Evolutionary conservation across 306 rosid species (phyloP).

Genomic region (Biancaea sappan): DNA sequence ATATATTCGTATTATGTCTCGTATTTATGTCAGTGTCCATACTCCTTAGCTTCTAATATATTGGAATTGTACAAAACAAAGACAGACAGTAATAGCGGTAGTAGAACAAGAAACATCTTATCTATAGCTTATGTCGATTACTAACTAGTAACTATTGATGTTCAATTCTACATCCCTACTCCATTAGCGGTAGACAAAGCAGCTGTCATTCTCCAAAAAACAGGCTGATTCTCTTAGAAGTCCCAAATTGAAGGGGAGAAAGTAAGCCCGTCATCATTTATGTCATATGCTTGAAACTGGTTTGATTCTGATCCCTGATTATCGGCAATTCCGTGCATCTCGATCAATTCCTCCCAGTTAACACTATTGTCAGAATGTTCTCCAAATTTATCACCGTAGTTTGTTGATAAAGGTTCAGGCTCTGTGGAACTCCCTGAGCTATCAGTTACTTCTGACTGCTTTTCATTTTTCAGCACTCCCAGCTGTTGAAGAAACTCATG

Average conservation of each 20-base stretch:
- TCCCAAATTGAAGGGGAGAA: conserved; percentile 80
- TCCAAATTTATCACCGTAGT: conserved; percentile 50
- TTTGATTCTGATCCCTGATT: conserved; percentile 52
- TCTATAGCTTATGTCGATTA: conserved; percentile 34
- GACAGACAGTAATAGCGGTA: conserved; percentile 30
- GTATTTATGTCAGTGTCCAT: neutral
- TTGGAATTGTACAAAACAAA: conserved; percentile 28
- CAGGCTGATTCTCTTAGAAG: conserved; percentile 47
- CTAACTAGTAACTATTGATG: conserved; percentile 2
- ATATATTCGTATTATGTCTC: neutral
- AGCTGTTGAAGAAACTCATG: conserved; percentile 95
- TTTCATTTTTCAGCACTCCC: conserved; percentile 70
- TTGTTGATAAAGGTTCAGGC: conserved; percentile 49
- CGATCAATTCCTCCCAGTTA: conserved; percentile 81
- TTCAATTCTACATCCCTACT: conserved; percentile 33
- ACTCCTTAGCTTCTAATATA: conserved; percentile 18
- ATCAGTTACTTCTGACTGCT: conserved; percentile 43
- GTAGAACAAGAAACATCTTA: conserved; percentile 42
- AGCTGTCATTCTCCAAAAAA: conserved; percentile 26
- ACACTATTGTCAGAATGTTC: conserved; percentile 56
- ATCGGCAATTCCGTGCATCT: conserved; percentile 62
- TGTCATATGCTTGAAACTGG: conserved; percentile 55
- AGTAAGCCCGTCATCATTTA: conserved; percentile 55
- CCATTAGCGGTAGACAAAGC: conserved; percentile 17
- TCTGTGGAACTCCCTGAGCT: conserved; percentile 41